These are phyloP conservation scores for Podaxis sp. DNA, from an alignment of 768 basidiomycete species.

Conservation along the genomic window DNA sequence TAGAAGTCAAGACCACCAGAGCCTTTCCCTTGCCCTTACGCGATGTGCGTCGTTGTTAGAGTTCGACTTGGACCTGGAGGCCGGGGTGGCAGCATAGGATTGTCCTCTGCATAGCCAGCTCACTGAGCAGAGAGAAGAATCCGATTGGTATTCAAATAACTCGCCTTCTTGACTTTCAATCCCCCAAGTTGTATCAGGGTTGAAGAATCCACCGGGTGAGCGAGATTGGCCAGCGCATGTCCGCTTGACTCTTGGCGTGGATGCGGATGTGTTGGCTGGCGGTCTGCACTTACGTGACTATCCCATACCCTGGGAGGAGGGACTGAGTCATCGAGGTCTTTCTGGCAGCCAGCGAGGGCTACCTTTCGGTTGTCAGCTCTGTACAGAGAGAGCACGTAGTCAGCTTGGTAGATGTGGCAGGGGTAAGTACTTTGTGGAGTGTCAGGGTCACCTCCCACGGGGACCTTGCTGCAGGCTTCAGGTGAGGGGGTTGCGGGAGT, in stretches of 20 bases:
- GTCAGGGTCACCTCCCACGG: slow-evolving; percentile 13
- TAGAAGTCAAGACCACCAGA: slow-evolving; percentile 38
- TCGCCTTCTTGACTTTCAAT: slow-evolving; percentile 44
- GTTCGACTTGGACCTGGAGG: not conserved
- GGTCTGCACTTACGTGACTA: slow-evolving; percentile 18
- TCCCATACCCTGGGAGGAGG: slow-evolving; percentile 21
- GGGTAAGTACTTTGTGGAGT: slow-evolving; percentile 22
- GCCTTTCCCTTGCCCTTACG: slow-evolving; percentile 8
- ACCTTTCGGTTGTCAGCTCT: slow-evolving; percentile 47
- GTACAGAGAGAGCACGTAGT: slow-evolving; percentile 75
- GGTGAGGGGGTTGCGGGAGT: too few relatives aligned
- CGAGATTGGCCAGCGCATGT: slow-evolving; percentile 79
- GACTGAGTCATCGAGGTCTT: slow-evolving; percentile 36
- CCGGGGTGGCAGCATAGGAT: slow-evolving; percentile 41
- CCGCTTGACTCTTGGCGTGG: slow-evolving; percentile 40
- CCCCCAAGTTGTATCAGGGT: slow-evolving; percentile 19
- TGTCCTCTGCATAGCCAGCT: slow-evolving; percentile 80
- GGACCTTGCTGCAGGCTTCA: too few relatives aligned
- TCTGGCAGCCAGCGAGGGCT: slow-evolving; percentile 26
- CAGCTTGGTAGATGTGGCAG: slow-evolving; percentile 31
- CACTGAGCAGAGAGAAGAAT: slow-evolving; percentile 66
- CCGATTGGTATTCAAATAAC: slow-evolving; percentile 66
- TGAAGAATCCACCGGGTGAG: slow-evolving; percentile 46
- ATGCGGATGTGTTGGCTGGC: slow-evolving; percentile 25
- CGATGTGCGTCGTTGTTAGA: slow-evolving; percentile 6